Conservation (phyloP, 768 basidiomycete species). For the Leccinum truebloodii region DNA sequence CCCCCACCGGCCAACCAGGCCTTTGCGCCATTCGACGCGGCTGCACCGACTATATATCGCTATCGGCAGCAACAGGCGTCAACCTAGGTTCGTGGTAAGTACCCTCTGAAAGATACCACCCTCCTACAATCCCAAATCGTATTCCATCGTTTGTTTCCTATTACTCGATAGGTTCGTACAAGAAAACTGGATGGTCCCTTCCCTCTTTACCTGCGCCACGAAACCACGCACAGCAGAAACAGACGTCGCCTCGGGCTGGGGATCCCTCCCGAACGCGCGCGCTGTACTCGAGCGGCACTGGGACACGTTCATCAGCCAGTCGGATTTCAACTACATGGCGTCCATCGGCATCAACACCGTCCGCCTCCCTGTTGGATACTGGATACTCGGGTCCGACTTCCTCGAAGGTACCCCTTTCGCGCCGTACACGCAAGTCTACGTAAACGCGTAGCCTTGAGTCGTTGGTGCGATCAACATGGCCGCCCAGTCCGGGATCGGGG, state of each 20-base stretch:
- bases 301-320: slow-evolving; percentile 68
- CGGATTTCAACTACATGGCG: slow-evolving; percentile 65
- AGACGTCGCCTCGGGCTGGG: slow-evolving; percentile 64
- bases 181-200: too few relatives aligned
- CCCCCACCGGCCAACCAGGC: too few relatives aligned
- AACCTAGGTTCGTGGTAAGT: slow-evolving; percentile 7
- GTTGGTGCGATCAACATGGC: too few relatives aligned
- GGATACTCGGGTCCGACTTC: slow-evolving; percentile 34
- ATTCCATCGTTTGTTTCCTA: too few relatives aligned
- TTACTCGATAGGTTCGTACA: too few relatives aligned
- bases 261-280: slow-evolving; percentile 38
- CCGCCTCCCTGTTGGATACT: slow-evolving; percentile 62
- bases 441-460: slow-evolving; percentile 39
- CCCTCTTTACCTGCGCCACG: too few relatives aligned
- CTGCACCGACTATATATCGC: too few relatives aligned
- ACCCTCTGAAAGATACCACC: too few relatives aligned
- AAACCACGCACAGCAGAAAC: slow-evolving; percentile 55
- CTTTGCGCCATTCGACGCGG: too few relatives aligned
- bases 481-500: slow-evolving; percentile 42
- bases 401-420: slow-evolving; percentile 43
- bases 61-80: too few relatives aligned
- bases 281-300: slow-evolving; percentile 68
- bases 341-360: slow-evolving; percentile 60
- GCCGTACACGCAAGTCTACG: slow-evolving; percentile 42
- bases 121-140: too few relatives aligned